Percentiles rank a stretch among this genome's conserved stretches.
Conservation (phyloP, 2,329 filamentous ascomycete genomes). For the Cladophialophora chaetospira region DNA sequence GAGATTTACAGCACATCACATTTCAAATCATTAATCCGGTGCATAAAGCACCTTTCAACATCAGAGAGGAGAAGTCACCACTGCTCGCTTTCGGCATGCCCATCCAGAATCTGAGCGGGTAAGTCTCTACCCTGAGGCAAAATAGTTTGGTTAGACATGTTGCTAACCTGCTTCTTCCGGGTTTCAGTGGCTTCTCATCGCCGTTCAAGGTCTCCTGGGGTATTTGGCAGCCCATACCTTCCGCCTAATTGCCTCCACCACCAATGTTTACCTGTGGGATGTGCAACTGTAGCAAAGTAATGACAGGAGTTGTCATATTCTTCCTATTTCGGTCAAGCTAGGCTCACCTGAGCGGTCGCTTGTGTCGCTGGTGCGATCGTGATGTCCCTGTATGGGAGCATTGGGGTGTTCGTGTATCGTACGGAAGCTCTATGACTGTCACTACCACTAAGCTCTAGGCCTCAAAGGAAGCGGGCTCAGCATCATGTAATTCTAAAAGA, state of each 20-base stretch:
- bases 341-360: too few relatives aligned
- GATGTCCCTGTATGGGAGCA: too few relatives aligned
- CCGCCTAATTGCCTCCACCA: background rate
- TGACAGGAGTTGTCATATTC: too few relatives aligned
- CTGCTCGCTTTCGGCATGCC: constrained; percentile 6
- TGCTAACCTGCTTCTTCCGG: background rate
- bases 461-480: background rate
- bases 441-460: too few relatives aligned
- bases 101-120: constrained; percentile 11
- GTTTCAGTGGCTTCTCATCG: constrained; percentile 2
- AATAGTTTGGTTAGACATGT: background rate
- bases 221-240: constrained; percentile 15
- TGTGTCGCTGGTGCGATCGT: too few relatives aligned
- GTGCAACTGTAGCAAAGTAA: too few relatives aligned
- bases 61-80: background rate
- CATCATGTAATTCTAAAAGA: background rate
- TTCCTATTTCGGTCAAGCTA: too few relatives aligned
- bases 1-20: constrained; percentile 2
- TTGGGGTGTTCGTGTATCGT: too few relatives aligned
- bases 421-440: too few relatives aligned
- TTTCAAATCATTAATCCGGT: constrained; percentile 12
- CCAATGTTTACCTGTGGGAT: too few relatives aligned
- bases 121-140: too few relatives aligned
- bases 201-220: constrained; percentile 16
- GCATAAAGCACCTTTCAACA: background rate